A percentile compares a stretch with the other conserved stretches of the same genome.
Evolutionary conservation across 2,329 filamentous ascomycete species (phyloP).

Genomic region (Blastomyces emzantsi): DNA sequence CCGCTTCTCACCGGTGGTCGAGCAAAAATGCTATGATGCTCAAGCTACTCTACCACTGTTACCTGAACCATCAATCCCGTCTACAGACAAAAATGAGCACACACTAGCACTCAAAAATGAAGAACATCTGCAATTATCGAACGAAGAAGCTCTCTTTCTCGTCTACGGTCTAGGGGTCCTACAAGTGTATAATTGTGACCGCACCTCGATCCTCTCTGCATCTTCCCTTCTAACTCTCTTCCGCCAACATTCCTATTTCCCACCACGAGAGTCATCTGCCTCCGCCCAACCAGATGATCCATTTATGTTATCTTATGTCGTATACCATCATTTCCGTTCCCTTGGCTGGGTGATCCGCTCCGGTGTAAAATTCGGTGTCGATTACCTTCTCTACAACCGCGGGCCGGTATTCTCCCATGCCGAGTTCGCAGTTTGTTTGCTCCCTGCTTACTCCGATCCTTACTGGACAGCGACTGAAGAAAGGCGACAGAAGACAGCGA

Average conservation of each 20-base stretch:
- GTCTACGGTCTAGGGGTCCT: slow-evolving; percentile 70
- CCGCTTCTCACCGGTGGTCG: slow-evolving; percentile 58
- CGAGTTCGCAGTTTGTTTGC: slow-evolving; percentile 76
- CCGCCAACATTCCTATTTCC: slow-evolving; percentile 61
- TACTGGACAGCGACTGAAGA: slow-evolving; percentile 55
- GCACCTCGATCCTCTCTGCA: slow-evolving; percentile 40
- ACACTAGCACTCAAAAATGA: slow-evolving; percentile 38
- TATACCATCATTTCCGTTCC: slow-evolving; percentile 93
- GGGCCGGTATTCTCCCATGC: slow-evolving; percentile 93
- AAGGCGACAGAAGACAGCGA: slow-evolving; percentile 44
- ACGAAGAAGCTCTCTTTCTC: slow-evolving; percentile 89
- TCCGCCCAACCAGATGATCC: slow-evolving; percentile 63
- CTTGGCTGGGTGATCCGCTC: slow-evolving; percentile 89
- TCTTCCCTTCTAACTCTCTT: slow-evolving; percentile 57
- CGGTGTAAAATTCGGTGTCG: slow-evolving; percentile 89
- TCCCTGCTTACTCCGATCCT: slow-evolving; percentile 69
- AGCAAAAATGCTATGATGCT: slow-evolving; percentile 48
- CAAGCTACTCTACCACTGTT: slow-evolving; percentile 4
- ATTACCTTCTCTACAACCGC: slow-evolving; percentile 88
- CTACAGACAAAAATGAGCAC: slow-evolving; percentile 24
- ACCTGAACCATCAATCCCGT: slow-evolving; percentile 14
- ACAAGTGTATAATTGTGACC: slow-evolving; percentile 41
- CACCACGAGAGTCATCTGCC: slow-evolving; percentile 40
- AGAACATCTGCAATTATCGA: slow-evolving; percentile 86
- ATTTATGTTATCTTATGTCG: slow-evolving; percentile 78